Evolutionary conservation across 768 basidiomycete species (phyloP).

Genomic region (Chalciporus chontae): DNA sequence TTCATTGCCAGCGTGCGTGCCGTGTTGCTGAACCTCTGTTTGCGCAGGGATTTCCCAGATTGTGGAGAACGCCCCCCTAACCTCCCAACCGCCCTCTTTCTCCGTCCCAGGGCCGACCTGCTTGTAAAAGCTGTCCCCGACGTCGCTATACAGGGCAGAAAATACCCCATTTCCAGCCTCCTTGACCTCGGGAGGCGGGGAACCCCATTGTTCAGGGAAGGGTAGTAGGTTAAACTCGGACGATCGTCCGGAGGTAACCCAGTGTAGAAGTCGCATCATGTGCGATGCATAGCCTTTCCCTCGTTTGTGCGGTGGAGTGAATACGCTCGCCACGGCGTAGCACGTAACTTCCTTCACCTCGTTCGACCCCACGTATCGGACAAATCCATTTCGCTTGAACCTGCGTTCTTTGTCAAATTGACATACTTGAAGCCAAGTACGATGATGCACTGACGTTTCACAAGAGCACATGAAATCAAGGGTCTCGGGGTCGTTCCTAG

Average conservation of each 20-base stretch:
- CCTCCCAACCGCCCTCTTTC: slow-evolving; percentile 42
- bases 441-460: slow-evolving; percentile 48
- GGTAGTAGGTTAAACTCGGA: slow-evolving; percentile 26
- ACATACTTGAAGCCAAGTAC: background rate
- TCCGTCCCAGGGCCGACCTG: slow-evolving; percentile 34
- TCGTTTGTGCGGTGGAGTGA: slow-evolving; percentile 47
- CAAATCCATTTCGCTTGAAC: slow-evolving; percentile 32
- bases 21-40: slow-evolving; percentile 1
- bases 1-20: slow-evolving; percentile 5
- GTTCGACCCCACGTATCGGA: slow-evolving; percentile 25
- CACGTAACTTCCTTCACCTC: slow-evolving; percentile 35
- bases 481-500: slow-evolving; percentile 45
- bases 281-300: slow-evolving; percentile 55
- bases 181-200: slow-evolving; percentile 36
- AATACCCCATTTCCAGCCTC: slow-evolving; percentile 40
- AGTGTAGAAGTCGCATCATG: slow-evolving; percentile 65
- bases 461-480: slow-evolving; percentile 58
- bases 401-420: slow-evolving; percentile 14
- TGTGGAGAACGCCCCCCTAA: slow-evolving; percentile 35
- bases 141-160: slow-evolving; percentile 52
- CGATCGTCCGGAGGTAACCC: slow-evolving; percentile 40
- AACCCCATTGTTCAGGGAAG: slow-evolving; percentile 43
- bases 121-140: slow-evolving; percentile 46
- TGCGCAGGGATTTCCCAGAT: slow-evolving; percentile 34
- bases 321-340: slow-evolving; percentile 57